These are phyloP conservation scores for Yamadazyma tumulicola DNA, from an alignment of 805 yeast species.

Conservation along the genomic window DNA sequence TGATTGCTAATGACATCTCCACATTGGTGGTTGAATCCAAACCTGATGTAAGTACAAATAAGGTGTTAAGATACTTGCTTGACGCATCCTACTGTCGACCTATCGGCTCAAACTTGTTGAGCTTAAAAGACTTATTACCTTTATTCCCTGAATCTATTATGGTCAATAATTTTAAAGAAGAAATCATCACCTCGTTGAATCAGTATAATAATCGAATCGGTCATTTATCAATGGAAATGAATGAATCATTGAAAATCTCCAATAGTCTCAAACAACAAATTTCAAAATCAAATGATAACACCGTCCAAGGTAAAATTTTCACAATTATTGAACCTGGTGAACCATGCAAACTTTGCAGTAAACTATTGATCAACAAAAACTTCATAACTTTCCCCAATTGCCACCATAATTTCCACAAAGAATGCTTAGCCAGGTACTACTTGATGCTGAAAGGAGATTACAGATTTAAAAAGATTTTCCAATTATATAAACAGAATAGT, in stretches of 20 bases:
- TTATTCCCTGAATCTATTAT: conserved; percentile 80
- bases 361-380: conserved; percentile 65
- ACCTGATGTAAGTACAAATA: conserved; percentile 5
- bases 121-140: conserved; percentile 79
- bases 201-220: conserved; percentile 64
- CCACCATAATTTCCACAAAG: conserved; percentile 84
- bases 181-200: conserved; percentile 76
- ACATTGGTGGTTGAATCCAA: not conserved
- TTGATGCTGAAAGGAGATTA: conserved; percentile 61
- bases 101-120: conserved; percentile 33
- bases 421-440: conserved; percentile 69
- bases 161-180: conserved; percentile 79
- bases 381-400: conserved; percentile 82
- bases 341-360: conserved; percentile 70
- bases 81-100: conserved; percentile 24
- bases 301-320: conserved; percentile 41
- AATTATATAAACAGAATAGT: conserved; percentile 46
- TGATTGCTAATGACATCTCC: not conserved
- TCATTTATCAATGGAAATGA: conserved; percentile 70
- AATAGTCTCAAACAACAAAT: conserved; percentile 59
- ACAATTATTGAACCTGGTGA: conserved; percentile 79
- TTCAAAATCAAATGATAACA: conserved; percentile 32
- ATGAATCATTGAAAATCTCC: conserved; percentile 61
- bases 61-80: conserved; percentile 26
- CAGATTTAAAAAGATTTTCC: conserved; percentile 59